phyloP scores from a whole-genome alignment of 1,284 basidiomycete genomes.

The Caloboletus firmus region DNA sequence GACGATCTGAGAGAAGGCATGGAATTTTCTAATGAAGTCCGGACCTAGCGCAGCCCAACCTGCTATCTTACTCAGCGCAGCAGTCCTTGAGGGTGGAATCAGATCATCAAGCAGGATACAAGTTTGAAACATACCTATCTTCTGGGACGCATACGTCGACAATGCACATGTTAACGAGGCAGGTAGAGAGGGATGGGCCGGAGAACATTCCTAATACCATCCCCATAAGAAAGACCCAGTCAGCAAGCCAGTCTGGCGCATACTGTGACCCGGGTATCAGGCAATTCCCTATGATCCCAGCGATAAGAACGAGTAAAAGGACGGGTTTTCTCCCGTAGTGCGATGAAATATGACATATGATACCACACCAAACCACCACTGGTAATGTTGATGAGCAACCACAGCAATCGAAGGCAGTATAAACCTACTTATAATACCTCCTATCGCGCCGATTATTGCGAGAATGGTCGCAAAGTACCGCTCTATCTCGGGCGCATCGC shows the following conservation, averaged over 20 bases:
- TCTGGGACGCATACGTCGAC: slow-evolving; percentile 32
- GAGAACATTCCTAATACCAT: slow-evolving; percentile 20
- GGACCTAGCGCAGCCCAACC: slow-evolving; percentile 34
- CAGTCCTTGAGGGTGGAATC: slow-evolving; percentile 24
- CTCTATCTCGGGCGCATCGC: slow-evolving; percentile 25
- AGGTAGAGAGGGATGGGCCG: slow-evolving; percentile 18
- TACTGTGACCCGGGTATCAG: slow-evolving; percentile 24
- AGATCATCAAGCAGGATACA: neutral
- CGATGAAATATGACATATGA: slow-evolving; percentile 28
- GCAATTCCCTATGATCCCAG: slow-evolving; percentile 15
- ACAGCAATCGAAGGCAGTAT: neutral
- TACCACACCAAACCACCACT: slow-evolving; percentile 25
- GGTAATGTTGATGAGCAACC: slow-evolving; percentile 6
- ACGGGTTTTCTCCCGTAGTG: slow-evolving; percentile 34
- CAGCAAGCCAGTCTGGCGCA: slow-evolving; percentile 9
- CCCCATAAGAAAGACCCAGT: slow-evolving; percentile 21
- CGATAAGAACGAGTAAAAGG: slow-evolving; percentile 21
- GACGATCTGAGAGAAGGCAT: neutral
- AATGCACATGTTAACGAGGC: slow-evolving; percentile 32
- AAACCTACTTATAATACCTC: slow-evolving; percentile 26
- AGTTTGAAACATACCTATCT: slow-evolving; percentile 22
- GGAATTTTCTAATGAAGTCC: neutral
- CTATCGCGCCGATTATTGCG: slow-evolving; percentile 14
- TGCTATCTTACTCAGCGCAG: slow-evolving; percentile 28
- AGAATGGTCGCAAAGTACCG: slow-evolving; percentile 21